phyloP scores from a whole-genome alignment of 805 yeast genomes.

The Millerago galiae region DNA sequence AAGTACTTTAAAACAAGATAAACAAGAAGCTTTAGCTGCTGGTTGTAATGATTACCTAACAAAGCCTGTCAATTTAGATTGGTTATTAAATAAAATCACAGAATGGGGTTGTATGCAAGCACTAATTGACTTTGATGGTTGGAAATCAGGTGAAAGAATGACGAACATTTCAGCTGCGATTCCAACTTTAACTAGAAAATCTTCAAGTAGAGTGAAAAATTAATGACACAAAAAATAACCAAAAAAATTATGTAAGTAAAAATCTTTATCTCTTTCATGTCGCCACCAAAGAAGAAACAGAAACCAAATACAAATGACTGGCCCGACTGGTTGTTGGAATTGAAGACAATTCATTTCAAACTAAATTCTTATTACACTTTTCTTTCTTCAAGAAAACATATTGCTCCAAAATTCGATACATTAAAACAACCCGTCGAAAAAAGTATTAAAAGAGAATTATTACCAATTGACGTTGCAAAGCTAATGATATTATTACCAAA shows the following conservation, averaged over 20 bases:
- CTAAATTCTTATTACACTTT: slow-evolving; percentile 58
- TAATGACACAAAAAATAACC: no score
- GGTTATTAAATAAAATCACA: slow-evolving; percentile 90
- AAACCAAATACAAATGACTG: slow-evolving; percentile 6
- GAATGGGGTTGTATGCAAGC: slow-evolving; percentile 99
- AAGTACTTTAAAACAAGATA: slow-evolving; percentile 75
- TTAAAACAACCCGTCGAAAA: slow-evolving; percentile 47
- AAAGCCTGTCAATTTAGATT: slow-evolving; percentile 88
- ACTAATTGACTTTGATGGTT: slow-evolving; percentile 87
- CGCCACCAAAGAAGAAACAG: no score
- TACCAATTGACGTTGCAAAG: slow-evolving; percentile 54
- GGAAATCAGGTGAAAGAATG: slow-evolving; percentile 52
- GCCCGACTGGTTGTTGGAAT: slow-evolving; percentile 31
- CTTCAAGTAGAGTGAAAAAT: slow-evolving; percentile 5
- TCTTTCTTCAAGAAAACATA: slow-evolving; percentile 52
- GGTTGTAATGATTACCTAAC: slow-evolving; percentile 97
- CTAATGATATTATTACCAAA: slow-evolving; percentile 58
- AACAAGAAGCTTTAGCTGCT: slow-evolving; percentile 86
- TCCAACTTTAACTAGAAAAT: slow-evolving; percentile 20
- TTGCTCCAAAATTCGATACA: slow-evolving; percentile 49
- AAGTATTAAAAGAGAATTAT: slow-evolving; percentile 37
- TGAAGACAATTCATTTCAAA: slow-evolving; percentile 43
- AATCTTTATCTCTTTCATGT: no score
- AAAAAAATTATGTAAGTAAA: no score
- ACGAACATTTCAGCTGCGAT: slow-evolving; percentile 28